Evolutionary conservation across 768 basidiomycete species (phyloP), one percentile per base, ranked within the genome.

Genomic region (Leccinum obscurum): DNA sequence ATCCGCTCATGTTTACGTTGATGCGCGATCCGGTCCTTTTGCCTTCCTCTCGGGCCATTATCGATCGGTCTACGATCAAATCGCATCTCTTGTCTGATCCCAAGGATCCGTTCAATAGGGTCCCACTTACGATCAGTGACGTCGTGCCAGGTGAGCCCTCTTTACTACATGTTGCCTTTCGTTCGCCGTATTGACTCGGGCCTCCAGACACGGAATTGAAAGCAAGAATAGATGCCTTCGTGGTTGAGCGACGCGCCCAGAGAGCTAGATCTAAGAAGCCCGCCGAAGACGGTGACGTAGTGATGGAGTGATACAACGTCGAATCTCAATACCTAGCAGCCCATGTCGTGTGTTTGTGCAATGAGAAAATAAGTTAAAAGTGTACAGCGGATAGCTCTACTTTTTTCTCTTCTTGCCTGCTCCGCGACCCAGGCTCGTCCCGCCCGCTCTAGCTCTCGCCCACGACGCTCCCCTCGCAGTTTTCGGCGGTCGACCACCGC

Each of bases 11-110:
- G 86, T 89, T 83, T 68, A 90, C 91, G 4, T 70, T 99, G 56
- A 99, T 99, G 97, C 88, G 86, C 57, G 94, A 99, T 72, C 97
- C 97, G 3, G 95, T 98, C 59, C 83, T 85, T 32, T 74, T 99
- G 34, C 97, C 97, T 0, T 87, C 90, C 0, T 98, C 95, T 2
- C 81, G 79, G 56, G 78, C 84, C 0, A 81, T 91, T 35, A 72
- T 99, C 48, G 97, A 99, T 73, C 85, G 92, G 24, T 81, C 90
- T 2, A 98, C 95, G 2, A 98, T 99, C 79, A 96, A 96, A 68
- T 90, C 94, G 1, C 95, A 97, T 72, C 77, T 98, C 37, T 78
- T 99, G 20, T 96, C 94, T 0, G 95, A 97, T 67, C 76, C 87
- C 17, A 92, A 86, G 56, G 97, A 99, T 74, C 97, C 97, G 1